Evolutionary conservation across 1,284 basidiomycete genomes (phyloP).

Genomic region (Sanghuangporus sanghuang): DNA sequence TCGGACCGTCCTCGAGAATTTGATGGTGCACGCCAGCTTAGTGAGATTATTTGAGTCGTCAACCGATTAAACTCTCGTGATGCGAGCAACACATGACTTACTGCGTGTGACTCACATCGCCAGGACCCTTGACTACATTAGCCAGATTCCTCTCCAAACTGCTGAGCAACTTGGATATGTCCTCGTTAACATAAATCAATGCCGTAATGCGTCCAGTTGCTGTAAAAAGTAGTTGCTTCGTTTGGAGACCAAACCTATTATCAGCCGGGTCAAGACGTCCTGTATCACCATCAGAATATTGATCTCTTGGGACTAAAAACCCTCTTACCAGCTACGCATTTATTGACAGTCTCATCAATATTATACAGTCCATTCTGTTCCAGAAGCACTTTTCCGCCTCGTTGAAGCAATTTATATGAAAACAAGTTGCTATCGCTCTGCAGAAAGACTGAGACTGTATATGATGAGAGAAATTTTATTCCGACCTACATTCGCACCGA

Average conservation of each 20-base stretch:
- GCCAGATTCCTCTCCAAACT: slow-evolving; percentile 78
- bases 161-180: slow-evolving; percentile 59
- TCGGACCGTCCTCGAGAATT: slow-evolving; percentile 49
- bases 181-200: slow-evolving; percentile 54
- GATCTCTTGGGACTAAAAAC: background rate
- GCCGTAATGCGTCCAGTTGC: slow-evolving; percentile 77
- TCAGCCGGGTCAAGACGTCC: background rate
- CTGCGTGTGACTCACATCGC: slow-evolving; percentile 61
- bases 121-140: slow-evolving; percentile 47
- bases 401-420: slow-evolving; percentile 51
- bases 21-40: slow-evolving; percentile 66
- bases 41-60: slow-evolving; percentile 7
- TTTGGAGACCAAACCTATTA: slow-evolving; percentile 29
- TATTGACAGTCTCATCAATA: slow-evolving; percentile 67
- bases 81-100: slow-evolving; percentile 30
- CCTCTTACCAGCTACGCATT: slow-evolving; percentile 54
- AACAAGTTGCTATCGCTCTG: slow-evolving; percentile 75
- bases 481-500: slow-evolving; percentile 75
- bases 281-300: background rate
- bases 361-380: slow-evolving; percentile 63
- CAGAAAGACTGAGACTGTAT: slow-evolving; percentile 2
- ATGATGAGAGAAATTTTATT: background rate
- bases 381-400: slow-evolving; percentile 37
- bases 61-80: background rate
- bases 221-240: slow-evolving; percentile 75